Conservation (phyloP, 2,329 filamentous ascomycete species). For the Cercospora zeae-maydis region DNA sequence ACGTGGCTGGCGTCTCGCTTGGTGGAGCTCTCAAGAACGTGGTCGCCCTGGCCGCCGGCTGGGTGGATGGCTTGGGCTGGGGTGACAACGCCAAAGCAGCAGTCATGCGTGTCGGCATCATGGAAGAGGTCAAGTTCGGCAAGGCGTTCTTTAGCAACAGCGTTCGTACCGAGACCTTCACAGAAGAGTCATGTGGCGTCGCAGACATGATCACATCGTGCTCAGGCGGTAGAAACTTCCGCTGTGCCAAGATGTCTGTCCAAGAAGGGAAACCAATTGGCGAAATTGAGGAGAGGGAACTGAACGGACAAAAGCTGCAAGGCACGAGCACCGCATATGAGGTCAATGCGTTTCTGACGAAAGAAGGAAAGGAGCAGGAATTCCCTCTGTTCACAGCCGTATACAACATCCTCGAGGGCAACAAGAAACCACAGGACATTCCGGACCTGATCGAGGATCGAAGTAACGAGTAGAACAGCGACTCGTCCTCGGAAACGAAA, state of each 20-base stretch:
- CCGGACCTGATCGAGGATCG: constrained; percentile 56
- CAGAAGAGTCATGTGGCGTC: constrained; percentile 92
- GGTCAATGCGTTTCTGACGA: constrained; percentile 83
- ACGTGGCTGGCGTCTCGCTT: constrained; percentile 95
- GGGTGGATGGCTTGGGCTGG: constrained; percentile 93
- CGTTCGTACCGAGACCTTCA: constrained; percentile 80
- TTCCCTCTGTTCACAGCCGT: constrained; percentile 94
- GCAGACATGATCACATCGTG: constrained; percentile 95
- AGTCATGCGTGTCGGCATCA: constrained; percentile 89
- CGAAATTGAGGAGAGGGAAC: constrained; percentile 81
- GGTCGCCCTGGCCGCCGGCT: constrained; percentile 88
- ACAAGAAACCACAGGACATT: constrained; percentile 74
- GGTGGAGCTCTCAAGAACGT: constrained; percentile 96
- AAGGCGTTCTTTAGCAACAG: constrained; percentile 87
- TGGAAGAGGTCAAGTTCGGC: constrained; percentile 96
- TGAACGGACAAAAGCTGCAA: constrained; percentile 96
- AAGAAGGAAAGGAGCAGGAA: constrained; percentile 70
- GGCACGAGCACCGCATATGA: constrained; percentile 89
- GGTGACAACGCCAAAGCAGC: constrained; percentile 99
- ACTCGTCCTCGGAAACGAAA: neutral
- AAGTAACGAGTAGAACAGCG: constrained; percentile 13
- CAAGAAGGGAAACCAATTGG: constrained; percentile 74
- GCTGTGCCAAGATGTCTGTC: constrained; percentile 84
- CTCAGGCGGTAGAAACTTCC: constrained; percentile 87
- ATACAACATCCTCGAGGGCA: constrained; percentile 72